Base-by-base conservation (phyloP, 139 green algal genomes). In the Chlorella vulgaris region DNA sequence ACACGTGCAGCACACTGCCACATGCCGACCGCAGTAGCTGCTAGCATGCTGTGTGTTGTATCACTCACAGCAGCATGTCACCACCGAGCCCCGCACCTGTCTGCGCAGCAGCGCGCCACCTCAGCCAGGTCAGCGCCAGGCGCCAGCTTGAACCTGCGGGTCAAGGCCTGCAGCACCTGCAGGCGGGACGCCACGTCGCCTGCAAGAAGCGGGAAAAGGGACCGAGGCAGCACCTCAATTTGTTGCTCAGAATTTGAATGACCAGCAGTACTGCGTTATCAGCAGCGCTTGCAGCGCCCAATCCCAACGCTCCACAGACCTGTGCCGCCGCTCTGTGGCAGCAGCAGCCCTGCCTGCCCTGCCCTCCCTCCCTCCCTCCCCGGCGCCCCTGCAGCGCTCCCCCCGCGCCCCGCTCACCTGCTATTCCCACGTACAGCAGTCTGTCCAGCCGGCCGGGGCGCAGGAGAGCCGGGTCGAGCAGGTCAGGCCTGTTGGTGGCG, bases 401-500 rank as follows among this genome's bases (percentile, higher is more conserved):
- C 24, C 2, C 3, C 29, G 61, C 60, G 7, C 38, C 51, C 13
- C 42, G 2, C 60, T 43, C 40, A 76, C 69, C 38, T 35, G 86
- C 80, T 31, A 91, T 84, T 53, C 96, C 96, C 19, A 99, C 95
- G 78, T 98, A 99, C 36, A 99, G 87, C 53, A 98, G 86, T 31
- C 83, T 91, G 85, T 99, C 96, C 65, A 99, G 90, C 4, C 96
- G 85, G 0, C 95, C 96, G 19, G 92, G 96, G 2, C 96, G 90
- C 78, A 99, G 82, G 78, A 99, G 89, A 3, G 96, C 91, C 21
- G 91, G 58, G 74, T 99, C 96, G 33, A 99, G 87, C 42, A 99
- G 89, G 90, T 99, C 96, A n/a, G 95, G 95, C 24, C 96, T 86
- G 87, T 98, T 95, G 68, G 87, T 95, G 36, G 91, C 91, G 10